Base-by-base conservation (phyloP, 495 filamentous ascomycete species). In the Xylaria flabelliformis region DNA sequence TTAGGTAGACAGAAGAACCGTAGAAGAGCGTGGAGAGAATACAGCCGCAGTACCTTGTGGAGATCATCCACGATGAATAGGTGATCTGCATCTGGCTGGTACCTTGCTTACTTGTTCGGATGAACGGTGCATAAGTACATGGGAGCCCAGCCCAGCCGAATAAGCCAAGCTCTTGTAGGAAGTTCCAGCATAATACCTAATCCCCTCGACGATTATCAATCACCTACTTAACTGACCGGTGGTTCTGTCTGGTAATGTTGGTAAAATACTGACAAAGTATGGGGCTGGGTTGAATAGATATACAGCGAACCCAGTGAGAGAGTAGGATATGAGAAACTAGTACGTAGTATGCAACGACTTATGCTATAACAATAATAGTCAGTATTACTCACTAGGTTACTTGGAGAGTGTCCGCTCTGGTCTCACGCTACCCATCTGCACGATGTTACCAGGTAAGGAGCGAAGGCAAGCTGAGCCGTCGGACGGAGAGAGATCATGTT, bases 21-120 rank as follows among this genome's bases (percentile, higher is more conserved):
- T 21, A 21, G 42, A 48, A 48, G 39, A 64, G 62, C 4, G 21
- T n/a, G 41, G 41, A 48, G 39, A 64, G 15, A 17, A 24, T 67
- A 34, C 44, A 12, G 64, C 48, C 26, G 26, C 34, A 24, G 69
- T 64, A 63, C 59, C 59, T 64, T 71, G 69, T 42, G 69, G 59
- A 71, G 61, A 71, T 50, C 69, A 64, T 50, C 59, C 58, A 44
- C 36, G 17, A 55, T 44, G 56, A 70, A 71, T 71, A 48, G 68
- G 42, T 1, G 69, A 56, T 71, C 69, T 71, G 48, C 59, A 64
- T 56, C 69, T 50, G 58, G 56, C 69, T 50, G 58, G 69, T 71
- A 71, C 69, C 69, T 71, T 71, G 69, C 69, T 71, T 71, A 64
- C 69, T 64, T 50, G 19, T 70, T 59, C 67, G 55, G 67, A 67